These are phyloP conservation scores for Rubia balearica DNA, from an alignment of 305 asterid genomes.

Conservation along the genomic window DNA sequence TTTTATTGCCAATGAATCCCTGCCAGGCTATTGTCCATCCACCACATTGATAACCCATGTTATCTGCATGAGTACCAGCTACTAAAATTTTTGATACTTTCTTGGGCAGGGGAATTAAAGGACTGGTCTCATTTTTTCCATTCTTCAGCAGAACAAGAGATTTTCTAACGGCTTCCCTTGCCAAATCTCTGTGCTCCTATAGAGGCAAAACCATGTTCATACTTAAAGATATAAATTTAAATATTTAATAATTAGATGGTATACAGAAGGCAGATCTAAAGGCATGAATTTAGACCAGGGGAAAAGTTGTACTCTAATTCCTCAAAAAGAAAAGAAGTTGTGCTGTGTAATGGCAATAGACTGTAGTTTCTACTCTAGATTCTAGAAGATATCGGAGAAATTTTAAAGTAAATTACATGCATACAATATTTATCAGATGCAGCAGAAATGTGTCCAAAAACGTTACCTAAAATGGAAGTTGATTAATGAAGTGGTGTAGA, in stretches of 20 bases:
- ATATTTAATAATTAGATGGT: not conserved
- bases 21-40: conserved; percentile 97
- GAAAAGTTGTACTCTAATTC: not conserved
- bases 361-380: not conserved
- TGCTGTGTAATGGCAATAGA: not conserved
- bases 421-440: not conserved
- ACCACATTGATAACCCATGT: conserved; percentile 91
- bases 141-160: conserved; percentile 83
- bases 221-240: not conserved
- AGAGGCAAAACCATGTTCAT: conserved; percentile 16
- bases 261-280: not conserved
- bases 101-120: conserved; percentile 75
- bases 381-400: not conserved
- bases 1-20: conserved; percentile 73
- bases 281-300: not conserved
- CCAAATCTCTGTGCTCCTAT: conserved; percentile 77
- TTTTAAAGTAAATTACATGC: not conserved
- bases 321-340: not conserved
- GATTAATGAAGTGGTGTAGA: not conserved
- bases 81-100: conserved; percentile 58
- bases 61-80: conserved; percentile 82
- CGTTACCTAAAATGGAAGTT: not conserved
- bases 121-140: conserved; percentile 47
- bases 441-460: not conserved
- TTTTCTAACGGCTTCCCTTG: conserved; percentile 88